These are phyloP conservation scores for Plasmopara viticola DNA, from an alignment of 352 stramenopile genomes.

Conservation along the genomic window DNA sequence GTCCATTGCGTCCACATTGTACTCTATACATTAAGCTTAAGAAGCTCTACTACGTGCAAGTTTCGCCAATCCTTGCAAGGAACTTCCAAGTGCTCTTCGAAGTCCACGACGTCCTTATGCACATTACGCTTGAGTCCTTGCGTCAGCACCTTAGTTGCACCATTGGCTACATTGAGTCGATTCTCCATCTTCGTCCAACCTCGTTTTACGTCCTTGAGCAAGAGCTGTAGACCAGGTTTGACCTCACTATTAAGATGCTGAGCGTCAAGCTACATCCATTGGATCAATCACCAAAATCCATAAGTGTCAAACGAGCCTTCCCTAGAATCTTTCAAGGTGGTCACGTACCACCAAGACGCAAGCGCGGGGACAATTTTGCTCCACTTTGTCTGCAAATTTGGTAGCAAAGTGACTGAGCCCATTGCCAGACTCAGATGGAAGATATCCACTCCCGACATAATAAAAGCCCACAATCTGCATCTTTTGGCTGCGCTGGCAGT, in stretches of 20 bases:
- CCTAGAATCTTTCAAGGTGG: too few relatives aligned
- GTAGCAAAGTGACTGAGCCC: constrained; percentile 47
- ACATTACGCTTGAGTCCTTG: constrained; percentile 42
- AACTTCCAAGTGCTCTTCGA: constrained; percentile 77
- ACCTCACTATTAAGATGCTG: constrained; percentile 45
- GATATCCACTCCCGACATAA: constrained; percentile 33
- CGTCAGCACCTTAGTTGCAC: constrained; percentile 35
- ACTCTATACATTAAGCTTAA: constrained; percentile 71
- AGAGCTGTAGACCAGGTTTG: constrained; percentile 52
- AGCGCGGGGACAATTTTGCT: constrained; percentile 54
- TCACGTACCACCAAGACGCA: constrained; percentile 53
- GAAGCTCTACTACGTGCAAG: constrained; percentile 50
- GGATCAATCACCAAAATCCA: neutral
- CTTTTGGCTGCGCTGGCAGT: constrained; percentile 31
- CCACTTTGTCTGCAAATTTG: constrained; percentile 65
- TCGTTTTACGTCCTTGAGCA: constrained; percentile 79
- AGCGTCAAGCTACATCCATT: constrained; percentile 33
- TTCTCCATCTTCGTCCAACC: constrained; percentile 67
- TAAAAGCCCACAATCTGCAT: constrained; percentile 68
- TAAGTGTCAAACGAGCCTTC: too few relatives aligned
- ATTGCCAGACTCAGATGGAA: constrained; percentile 23
- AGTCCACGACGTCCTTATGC: constrained; percentile 50
- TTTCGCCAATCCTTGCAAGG: constrained; percentile 73
- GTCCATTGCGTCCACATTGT: constrained; percentile 1
- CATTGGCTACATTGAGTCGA: constrained; percentile 44